These are phyloP conservation scores for Epichloe coenophiala DNA, from an alignment of 2,329 filamentous ascomycete genomes.

Conservation along the genomic window DNA sequence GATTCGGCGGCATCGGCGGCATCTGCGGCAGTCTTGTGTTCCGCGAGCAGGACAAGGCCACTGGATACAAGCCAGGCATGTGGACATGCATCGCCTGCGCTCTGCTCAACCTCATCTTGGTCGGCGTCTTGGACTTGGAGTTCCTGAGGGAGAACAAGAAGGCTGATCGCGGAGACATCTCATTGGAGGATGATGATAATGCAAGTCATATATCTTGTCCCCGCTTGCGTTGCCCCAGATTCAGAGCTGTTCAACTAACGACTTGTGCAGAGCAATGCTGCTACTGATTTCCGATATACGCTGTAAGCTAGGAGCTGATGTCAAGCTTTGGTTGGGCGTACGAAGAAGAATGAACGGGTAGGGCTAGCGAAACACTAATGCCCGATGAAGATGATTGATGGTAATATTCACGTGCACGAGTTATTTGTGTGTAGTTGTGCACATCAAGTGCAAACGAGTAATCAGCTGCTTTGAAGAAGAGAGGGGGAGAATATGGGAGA, in stretches of 20 bases:
- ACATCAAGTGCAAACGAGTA: too few relatives aligned
- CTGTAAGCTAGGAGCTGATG: not conserved
- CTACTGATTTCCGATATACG: conserved; percentile 4
- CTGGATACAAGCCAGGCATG: conserved; percentile 40
- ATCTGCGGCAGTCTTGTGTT: conserved; percentile 67
- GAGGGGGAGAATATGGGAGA: too few relatives aligned
- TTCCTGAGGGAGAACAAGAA: conserved; percentile 32
- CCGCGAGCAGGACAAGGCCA: conserved; percentile 37
- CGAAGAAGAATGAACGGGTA: too few relatives aligned
- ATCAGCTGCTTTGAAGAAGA: too few relatives aligned
- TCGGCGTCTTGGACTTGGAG: conserved; percentile 24
- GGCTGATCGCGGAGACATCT: conserved; percentile 39
- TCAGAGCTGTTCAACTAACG: not conserved
- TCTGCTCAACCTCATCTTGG: conserved; percentile 31
- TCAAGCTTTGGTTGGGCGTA: not conserved
- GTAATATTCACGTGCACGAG: too few relatives aligned
- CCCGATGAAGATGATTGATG: too few relatives aligned
- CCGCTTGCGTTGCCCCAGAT: not conserved
- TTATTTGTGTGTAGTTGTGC: too few relatives aligned
- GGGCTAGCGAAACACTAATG: too few relatives aligned
- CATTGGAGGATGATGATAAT: conserved; percentile 32
- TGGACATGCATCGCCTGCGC: conserved; percentile 40
- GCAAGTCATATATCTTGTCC: conserved; percentile 21
- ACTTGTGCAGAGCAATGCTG: not conserved
- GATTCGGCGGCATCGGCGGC: conserved; percentile 64